These are phyloP conservation scores for Aspergillus carbonarius DNA, from an alignment of 2,329 filamentous ascomycete species.

Conservation along the genomic window DNA sequence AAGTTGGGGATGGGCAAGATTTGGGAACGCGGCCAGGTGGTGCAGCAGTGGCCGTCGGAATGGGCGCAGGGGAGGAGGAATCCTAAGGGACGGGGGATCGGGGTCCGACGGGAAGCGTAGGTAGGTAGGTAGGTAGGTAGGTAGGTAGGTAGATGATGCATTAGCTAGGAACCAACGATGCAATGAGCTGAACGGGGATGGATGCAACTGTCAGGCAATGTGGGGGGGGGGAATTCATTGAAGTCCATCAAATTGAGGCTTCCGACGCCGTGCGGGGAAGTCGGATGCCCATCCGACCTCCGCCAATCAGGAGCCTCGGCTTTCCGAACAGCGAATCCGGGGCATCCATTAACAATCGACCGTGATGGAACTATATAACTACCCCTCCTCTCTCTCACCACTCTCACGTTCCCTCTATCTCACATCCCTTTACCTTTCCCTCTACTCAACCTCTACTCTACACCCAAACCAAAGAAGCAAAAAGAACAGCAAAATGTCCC, in stretches of 20 bases:
- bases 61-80: conserved; percentile 41
- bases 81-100: conserved; percentile 28
- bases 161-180: no score
- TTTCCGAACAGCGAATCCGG: not conserved
- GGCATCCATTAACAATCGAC: not conserved
- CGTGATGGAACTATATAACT: not conserved
- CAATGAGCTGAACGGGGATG: no score
- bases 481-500: conserved; percentile 20
- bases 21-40: conserved; percentile 57
- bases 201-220: not conserved
- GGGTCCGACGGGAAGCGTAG: conserved; percentile 5
- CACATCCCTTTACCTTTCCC: no score
- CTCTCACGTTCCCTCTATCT: not conserved
- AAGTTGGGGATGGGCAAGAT: conserved; percentile 69
- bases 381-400: not conserved
- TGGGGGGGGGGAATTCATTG: no score
- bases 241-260: not conserved
- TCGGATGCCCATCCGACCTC: not conserved
- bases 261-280: not conserved
- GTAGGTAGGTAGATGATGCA: no score
- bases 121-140: no score
- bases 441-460: not conserved
- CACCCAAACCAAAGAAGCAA: not conserved
- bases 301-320: not conserved
- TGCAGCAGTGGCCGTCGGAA: conserved; percentile 49